Evolutionary conservation across 495 filamentous ascomycete species (phyloP).

Genomic region (Aspergillus sclerotiicarbonarius): DNA sequence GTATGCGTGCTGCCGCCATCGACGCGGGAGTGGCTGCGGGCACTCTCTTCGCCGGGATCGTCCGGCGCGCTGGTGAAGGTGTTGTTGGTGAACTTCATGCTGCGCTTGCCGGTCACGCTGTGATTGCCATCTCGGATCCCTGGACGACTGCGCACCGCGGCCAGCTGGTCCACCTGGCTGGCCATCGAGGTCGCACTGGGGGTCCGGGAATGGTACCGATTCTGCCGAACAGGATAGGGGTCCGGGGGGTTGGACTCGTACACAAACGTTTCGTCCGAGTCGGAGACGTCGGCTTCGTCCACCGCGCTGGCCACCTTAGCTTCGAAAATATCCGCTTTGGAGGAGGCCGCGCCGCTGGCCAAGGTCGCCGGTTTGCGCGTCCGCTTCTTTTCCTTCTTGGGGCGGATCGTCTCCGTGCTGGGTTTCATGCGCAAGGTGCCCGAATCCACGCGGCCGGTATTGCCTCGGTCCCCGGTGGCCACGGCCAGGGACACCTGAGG

Average conservation of each 20-base stretch:
- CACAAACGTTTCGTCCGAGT: conserved; percentile 97
- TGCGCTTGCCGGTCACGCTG: conserved; percentile 75
- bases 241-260: conserved; percentile 98
- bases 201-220: conserved; percentile 88
- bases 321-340: conserved; percentile 98
- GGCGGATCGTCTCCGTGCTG: conserved; percentile 90
- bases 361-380: conserved; percentile 65
- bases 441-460: conserved; percentile 49
- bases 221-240: conserved; percentile 64
- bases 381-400: conserved; percentile 86
- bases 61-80: conserved; percentile 63
- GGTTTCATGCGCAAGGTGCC: conserved; percentile 82
- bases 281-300: conserved; percentile 87
- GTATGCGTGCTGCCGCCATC: conserved; percentile 64
- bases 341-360: conserved; percentile 62
- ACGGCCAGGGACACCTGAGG: conserved; percentile 81
- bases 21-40: conserved; percentile 53
- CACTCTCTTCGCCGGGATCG: conserved; percentile 62
- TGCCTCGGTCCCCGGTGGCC: conserved; percentile 60
- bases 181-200: conserved; percentile 91
- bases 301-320: conserved; percentile 93
- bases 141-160: conserved; percentile 56
- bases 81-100: conserved; percentile 97
- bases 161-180: conserved; percentile 72
- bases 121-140: conserved; percentile 64